phyloP scores from a whole-genome alignment of 306 rosid genomes.

The Cucurbita pepo region DNA sequence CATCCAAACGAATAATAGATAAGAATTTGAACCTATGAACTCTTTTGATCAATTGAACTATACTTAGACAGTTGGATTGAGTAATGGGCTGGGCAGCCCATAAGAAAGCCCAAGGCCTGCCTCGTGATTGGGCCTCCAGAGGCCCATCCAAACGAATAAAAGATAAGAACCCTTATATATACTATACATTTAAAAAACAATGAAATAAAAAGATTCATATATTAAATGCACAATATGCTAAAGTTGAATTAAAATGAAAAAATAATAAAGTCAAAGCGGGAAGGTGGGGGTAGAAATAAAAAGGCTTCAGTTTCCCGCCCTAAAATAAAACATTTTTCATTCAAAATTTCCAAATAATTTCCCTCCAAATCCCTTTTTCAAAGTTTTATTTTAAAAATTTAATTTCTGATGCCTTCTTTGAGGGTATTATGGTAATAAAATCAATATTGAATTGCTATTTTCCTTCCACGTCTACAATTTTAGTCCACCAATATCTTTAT shows the following conservation, averaged over 20 bases:
- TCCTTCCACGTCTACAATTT: no score
- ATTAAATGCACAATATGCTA: neutral
- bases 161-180: neutral
- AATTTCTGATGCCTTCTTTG: neutral
- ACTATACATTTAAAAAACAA: neutral
- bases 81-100: neutral
- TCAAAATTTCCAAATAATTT: neutral
- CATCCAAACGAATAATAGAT: no score
- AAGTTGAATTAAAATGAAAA: neutral
- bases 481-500: no score
- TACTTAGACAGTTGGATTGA: no score
- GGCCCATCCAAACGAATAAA: neutral
- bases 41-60: no score
- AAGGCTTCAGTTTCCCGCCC: slow-evolving; percentile 1
- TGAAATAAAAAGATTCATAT: neutral
- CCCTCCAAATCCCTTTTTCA: neutral
- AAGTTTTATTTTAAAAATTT: neutral
- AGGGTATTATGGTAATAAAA: neutral
- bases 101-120: neutral
- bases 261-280: neutral
- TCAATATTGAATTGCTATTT: no score
- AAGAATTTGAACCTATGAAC: no score
- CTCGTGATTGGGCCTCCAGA: neutral
- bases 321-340: neutral
- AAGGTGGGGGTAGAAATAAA: neutral